A percentile compares a stretch with the other conserved stretches of the same genome.
phyloP scores from a whole-genome alignment of 1,284 basidiomycete species.

The Phellinidium pouzarii region DNA sequence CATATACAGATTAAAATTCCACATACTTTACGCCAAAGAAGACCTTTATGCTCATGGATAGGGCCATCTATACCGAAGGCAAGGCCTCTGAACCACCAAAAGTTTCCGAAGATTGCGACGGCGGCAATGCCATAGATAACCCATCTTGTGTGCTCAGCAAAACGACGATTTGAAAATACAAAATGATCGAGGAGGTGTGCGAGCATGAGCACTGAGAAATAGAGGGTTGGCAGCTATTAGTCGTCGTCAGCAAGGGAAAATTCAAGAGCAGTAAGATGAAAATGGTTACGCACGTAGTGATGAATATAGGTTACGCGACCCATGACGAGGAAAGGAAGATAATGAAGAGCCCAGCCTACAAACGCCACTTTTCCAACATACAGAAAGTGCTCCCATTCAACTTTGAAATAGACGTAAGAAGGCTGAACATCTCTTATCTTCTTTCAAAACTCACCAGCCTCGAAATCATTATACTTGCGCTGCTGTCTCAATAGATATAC shows the following conservation, averaged over 20 bases:
- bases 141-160: conserved; percentile 59
- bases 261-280: not conserved
- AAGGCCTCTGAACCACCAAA: conserved; percentile 92
- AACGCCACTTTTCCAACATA: conserved; percentile 91
- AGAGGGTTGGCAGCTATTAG: conserved; percentile 81
- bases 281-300: conserved; percentile 61
- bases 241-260: not conserved
- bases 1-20: not conserved
- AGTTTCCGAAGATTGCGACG: conserved; percentile 62
- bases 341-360: conserved; percentile 92
- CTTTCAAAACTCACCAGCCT: conserved; percentile 70
- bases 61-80: conserved; percentile 88
- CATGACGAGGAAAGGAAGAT: conserved; percentile 92
- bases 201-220: conserved; percentile 91
- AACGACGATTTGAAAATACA: conserved; percentile 69
- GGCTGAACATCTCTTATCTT: too few relatives aligned
- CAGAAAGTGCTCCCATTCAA: conserved; percentile 91
- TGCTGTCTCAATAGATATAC: conserved; percentile 82
- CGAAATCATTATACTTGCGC: conserved; percentile 87
- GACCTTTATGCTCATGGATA: conserved; percentile 71
- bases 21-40: conserved; percentile 76
- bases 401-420: conserved; percentile 28
- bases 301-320: conserved; percentile 89
- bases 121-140: conserved; percentile 64
- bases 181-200: conserved; percentile 91